A percentile compares a stretch with the other conserved stretches of the same genome.
Conservation (phyloP, 768 basidiomycete genomes). For the Mycena belliarum region DNA sequence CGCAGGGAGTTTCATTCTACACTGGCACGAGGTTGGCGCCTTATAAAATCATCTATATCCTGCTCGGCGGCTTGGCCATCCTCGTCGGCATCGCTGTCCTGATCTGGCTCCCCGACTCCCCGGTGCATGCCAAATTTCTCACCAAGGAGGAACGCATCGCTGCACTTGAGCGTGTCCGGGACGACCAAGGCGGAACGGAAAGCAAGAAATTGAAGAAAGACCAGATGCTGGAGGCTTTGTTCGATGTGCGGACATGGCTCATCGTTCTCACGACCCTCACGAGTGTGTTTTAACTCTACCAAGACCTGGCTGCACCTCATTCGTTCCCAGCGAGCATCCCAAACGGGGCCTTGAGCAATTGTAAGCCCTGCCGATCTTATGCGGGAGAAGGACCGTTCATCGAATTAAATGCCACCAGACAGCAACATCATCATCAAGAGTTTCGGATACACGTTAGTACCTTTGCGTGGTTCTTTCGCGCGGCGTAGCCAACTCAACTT, state of each 20-base stretch:
- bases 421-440: conserved; percentile 63
- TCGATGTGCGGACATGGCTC: conserved; percentile 62
- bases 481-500: background rate
- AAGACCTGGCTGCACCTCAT: background rate
- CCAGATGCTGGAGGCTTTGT: conserved; percentile 57
- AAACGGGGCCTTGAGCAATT: conserved; percentile 64
- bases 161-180: conserved; percentile 64
- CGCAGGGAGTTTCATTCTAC: conserved; percentile 58
- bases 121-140: conserved; percentile 57
- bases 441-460: conserved; percentile 61
- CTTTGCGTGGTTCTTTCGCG: background rate
- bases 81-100: conserved; percentile 56
- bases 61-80: conserved; percentile 62
- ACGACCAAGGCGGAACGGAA: conserved; percentile 64
- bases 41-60: conserved; percentile 63
- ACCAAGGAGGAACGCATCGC: conserved; percentile 62
- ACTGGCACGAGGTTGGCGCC: conserved; percentile 47
- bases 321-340: conserved; percentile 56
- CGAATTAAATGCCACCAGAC: conserved; percentile 40
- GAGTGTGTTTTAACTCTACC: conserved; percentile 39
- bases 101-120: conserved; percentile 66
- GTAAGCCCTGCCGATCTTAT: conserved; percentile 35
- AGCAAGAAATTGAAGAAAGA: conserved; percentile 61
- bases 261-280: conserved; percentile 59
- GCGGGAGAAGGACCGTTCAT: background rate